These are phyloP conservation scores for Russula sp. DNA, from an alignment of 768 basidiomycete species.

Conservation along the genomic window DNA sequence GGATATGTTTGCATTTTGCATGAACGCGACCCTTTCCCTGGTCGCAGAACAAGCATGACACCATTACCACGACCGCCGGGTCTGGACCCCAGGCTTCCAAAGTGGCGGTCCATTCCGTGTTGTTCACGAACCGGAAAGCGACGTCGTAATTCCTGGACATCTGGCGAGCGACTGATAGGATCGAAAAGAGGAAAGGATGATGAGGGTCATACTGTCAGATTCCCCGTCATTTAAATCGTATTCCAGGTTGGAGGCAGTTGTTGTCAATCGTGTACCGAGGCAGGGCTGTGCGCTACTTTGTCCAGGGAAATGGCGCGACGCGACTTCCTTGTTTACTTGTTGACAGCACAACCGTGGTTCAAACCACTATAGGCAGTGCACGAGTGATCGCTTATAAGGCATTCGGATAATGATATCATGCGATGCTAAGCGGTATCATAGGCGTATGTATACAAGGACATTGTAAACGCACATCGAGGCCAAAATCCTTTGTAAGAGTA, in stretches of 20 bases:
- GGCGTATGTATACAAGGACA: conserved; percentile 13
- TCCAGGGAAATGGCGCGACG: conserved; percentile 19
- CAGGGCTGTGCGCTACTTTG: conserved; percentile 27
- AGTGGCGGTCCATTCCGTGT: conserved; percentile 42
- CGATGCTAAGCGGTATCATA: conserved; percentile 7
- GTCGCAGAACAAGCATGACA: conserved; percentile 37
- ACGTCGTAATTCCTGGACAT: conserved; percentile 47
- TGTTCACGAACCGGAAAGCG: conserved; percentile 50
- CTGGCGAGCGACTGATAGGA: not conserved
- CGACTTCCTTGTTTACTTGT: conserved; percentile 4
- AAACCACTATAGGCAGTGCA: not conserved
- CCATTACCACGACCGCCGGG: conserved; percentile 35
- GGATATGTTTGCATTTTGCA: conserved; percentile 47
- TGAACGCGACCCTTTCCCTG: conserved; percentile 46
- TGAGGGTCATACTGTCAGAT: conserved; percentile 1
- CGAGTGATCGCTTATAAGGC: not conserved
- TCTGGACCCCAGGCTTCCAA: conserved; percentile 38
- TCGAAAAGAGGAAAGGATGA: not conserved
- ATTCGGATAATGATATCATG: conserved; percentile 1
- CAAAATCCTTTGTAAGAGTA: not conserved
- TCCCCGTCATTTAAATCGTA: conserved; percentile 12
- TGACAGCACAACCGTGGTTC: not conserved
- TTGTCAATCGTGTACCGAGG: conserved; percentile 5
- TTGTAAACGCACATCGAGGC: conserved; percentile 16
- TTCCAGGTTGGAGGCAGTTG: conserved; percentile 9